Percentiles rank a stretch among this genome's conserved stretches.
Conservation (phyloP, 371 early-diverging fungal species). For the Saksenaea vasiformis region DNA sequence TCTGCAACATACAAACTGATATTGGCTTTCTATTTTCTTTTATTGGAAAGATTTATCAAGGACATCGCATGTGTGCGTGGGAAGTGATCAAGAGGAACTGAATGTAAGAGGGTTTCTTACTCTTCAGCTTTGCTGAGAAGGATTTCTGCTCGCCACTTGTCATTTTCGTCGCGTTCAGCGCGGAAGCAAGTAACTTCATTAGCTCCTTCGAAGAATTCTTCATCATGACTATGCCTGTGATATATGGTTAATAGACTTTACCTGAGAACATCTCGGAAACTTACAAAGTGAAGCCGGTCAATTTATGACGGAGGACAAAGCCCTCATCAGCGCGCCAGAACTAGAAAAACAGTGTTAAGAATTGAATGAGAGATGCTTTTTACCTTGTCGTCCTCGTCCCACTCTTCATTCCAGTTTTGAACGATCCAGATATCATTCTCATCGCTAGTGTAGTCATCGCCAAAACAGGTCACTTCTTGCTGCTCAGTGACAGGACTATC, state of each 20-base stretch:
- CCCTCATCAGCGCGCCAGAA: slow-evolving; percentile 53
- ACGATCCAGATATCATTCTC: slow-evolving; percentile 67
- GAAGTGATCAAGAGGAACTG: too few relatives aligned
- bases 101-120: too few relatives aligned
- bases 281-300: slow-evolving; percentile 54
- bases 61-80: too few relatives aligned
- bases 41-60: too few relatives aligned
- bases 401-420: slow-evolving; percentile 47
- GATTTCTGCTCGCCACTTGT: slow-evolving; percentile 50
- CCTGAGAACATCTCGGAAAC: neutral
- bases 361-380: slow-evolving; percentile 19
- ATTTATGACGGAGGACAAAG: slow-evolving; percentile 50
- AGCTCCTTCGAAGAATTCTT: slow-evolving; percentile 32
- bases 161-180: slow-evolving; percentile 56
- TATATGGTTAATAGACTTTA: neutral
- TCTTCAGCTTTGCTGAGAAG: neutral
- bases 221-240: slow-evolving; percentile 48
- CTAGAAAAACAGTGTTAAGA: slow-evolving; percentile 18
- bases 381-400: slow-evolving; percentile 31
- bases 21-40: too few relatives aligned
- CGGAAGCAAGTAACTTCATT: slow-evolving; percentile 58
- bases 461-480: slow-evolving; percentile 65
- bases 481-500: slow-evolving; percentile 53
- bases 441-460: slow-evolving; percentile 47
- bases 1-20: too few relatives aligned